Conservation (phyloP, 179 eudicot species). For the Beta corolliflora region DNA sequence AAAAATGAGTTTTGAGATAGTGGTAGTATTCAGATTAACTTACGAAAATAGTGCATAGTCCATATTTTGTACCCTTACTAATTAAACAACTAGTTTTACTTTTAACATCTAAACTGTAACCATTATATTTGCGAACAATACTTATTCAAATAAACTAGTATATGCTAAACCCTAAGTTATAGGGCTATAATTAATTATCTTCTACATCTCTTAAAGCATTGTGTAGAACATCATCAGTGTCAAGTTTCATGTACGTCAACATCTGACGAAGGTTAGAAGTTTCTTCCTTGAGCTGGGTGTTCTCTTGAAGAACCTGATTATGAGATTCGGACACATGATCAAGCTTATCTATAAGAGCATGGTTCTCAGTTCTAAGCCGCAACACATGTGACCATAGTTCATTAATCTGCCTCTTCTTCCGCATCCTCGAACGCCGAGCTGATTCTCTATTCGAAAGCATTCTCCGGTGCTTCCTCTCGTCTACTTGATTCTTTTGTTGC, state of each 20-base stretch:
- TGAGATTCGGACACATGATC: constrained; percentile 46
- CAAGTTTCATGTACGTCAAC: constrained; percentile 15
- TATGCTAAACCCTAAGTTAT: neutral
- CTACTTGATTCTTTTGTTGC: constrained; percentile 18
- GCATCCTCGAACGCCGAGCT: constrained; percentile 31
- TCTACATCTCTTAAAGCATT: constrained; percentile 40
- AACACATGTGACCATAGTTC: constrained; percentile 68
- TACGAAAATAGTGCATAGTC: no score
- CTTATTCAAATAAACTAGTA: no score
- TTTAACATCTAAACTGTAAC: no score
- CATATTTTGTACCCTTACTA: no score
- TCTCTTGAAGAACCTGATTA: constrained; percentile 49
- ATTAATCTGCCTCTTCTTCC: constrained; percentile 55
- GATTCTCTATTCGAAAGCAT: constrained; percentile 40
- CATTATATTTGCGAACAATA: no score
- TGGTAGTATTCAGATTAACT: no score
- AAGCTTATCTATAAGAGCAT: constrained; percentile 52
- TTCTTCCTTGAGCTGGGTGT: constrained; percentile 58
- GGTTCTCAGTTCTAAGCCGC: constrained; percentile 59
- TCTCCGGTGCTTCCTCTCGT: constrained; percentile 69
- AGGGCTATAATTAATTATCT: neutral
- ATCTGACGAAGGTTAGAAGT: constrained; percentile 49
- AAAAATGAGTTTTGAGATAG: no score
- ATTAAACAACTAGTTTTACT: no score
- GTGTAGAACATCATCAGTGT: constrained; percentile 7